Percentiles rank a stretch among this genome's conserved stretches.
These are phyloP conservation scores for Neonectria coccinea DNA, from an alignment of 2,329 filamentous ascomycete genomes.

Conservation along the genomic window DNA sequence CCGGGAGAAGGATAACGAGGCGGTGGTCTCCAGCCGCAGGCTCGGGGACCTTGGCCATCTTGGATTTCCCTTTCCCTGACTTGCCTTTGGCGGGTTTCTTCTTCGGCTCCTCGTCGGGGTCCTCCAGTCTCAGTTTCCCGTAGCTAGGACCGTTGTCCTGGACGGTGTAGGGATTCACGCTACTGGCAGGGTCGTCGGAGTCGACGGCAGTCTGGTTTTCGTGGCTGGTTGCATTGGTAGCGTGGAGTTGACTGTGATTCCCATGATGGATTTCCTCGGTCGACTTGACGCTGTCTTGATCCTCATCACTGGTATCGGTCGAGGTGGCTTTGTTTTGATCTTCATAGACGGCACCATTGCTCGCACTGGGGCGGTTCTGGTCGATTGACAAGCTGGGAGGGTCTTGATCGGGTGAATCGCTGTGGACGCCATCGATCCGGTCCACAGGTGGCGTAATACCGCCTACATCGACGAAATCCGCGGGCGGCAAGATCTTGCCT, in stretches of 20 bases:
- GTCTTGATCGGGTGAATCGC: neutral
- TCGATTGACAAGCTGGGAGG: neutral
- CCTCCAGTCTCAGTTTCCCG: neutral
- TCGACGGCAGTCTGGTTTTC: neutral
- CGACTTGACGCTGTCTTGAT: neutral
- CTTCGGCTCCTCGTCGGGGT: neutral
- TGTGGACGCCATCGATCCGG: neutral
- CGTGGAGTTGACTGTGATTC: neutral
- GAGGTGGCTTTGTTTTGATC: neutral
- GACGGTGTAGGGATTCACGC: neutral
- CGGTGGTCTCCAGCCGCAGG: slow-evolving; percentile 29
- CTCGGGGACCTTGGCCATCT: neutral
- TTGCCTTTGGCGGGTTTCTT: neutral
- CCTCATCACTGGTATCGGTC: neutral
- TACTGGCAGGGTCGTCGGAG: neutral
- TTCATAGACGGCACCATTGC: neutral
- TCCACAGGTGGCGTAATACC: neutral
- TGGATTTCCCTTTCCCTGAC: neutral
- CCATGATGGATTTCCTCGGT: neutral
- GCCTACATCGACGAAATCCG: neutral
- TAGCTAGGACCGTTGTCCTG: neutral
- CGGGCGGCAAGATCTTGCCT: neutral
- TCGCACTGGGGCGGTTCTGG: neutral
- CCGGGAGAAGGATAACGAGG: slow-evolving; percentile 34
- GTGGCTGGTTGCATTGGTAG: neutral